Evolutionary conservation across 345 rosid genomes (phyloP).

Genomic region (Hibiscus tridactylites): DNA sequence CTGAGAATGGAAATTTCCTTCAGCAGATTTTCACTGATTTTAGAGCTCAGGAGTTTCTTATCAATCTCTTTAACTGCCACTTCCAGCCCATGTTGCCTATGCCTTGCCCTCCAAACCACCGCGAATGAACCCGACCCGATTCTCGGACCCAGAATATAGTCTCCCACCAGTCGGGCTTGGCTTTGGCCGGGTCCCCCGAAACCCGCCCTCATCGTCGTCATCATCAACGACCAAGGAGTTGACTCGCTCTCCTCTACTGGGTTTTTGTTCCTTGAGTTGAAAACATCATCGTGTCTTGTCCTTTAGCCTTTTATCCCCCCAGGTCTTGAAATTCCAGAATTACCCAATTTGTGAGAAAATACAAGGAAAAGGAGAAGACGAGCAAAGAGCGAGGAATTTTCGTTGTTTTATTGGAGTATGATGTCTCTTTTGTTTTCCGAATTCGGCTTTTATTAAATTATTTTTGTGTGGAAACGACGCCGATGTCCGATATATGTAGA

Average conservation of each 20-base stretch:
- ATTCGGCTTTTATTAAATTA: too few species aligned
- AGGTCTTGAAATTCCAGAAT: too few species aligned
- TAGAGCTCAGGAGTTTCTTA: slow-evolving; percentile 48
- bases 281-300: background rate
- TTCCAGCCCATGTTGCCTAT: slow-evolving; percentile 40
- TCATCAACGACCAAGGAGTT: background rate
- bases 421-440: too few species aligned
- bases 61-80: slow-evolving; percentile 81
- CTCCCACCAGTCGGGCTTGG: slow-evolving; percentile 43
- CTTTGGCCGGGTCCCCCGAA: background rate
- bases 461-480: too few species aligned
- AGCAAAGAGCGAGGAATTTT: too few species aligned
- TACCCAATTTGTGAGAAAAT: background rate
- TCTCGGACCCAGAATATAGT: slow-evolving; percentile 57
- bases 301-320: background rate
- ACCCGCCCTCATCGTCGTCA: slow-evolving; percentile 39
- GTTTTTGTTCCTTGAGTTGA: background rate
- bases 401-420: too few species aligned
- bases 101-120: slow-evolving; percentile 57
- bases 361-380: background rate
- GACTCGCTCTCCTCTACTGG: background rate
- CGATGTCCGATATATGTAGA: too few species aligned
- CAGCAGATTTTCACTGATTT: slow-evolving; percentile 55
- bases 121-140: slow-evolving; percentile 82
- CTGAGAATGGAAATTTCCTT: slow-evolving; percentile 75